These are phyloP conservation scores for Fusarium nygamai DNA, from an alignment of 2,329 filamentous ascomycete genomes.

Conservation along the genomic window DNA sequence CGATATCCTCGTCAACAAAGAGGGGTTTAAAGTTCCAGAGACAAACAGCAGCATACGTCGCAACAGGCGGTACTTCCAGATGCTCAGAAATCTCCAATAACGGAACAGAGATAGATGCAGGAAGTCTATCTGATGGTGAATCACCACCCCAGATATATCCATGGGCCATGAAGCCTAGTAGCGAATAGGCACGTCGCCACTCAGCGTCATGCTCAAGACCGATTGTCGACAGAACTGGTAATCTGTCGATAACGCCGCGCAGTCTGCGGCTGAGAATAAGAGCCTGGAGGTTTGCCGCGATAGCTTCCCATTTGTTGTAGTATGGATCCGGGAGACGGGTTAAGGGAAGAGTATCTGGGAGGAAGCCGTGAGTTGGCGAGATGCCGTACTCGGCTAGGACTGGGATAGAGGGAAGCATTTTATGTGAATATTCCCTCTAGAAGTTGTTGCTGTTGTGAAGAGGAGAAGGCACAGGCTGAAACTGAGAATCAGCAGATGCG, in stretches of 20 bases:
- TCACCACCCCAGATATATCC: slow-evolving; percentile 97
- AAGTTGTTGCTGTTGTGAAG: not conserved
- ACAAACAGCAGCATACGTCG: slow-evolving; percentile 90
- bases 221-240: slow-evolving; percentile 85
- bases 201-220: slow-evolving; percentile 85
- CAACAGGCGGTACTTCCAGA: slow-evolving; percentile 89
- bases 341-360: slow-evolving; percentile 83
- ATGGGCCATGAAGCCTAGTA: slow-evolving; percentile 91
- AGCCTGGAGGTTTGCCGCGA: slow-evolving; percentile 85
- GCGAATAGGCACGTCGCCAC: slow-evolving; percentile 92
- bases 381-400: slow-evolving; percentile 81
- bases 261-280: slow-evolving; percentile 87
- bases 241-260: slow-evolving; percentile 78
- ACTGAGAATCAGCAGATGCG: slow-evolving; percentile 1
- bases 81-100: slow-evolving; percentile 79
- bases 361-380: slow-evolving; percentile 83
- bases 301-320: slow-evolving; percentile 93
- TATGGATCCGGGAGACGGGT: slow-evolving; percentile 86
- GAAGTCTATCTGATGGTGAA: slow-evolving; percentile 79
- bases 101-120: slow-evolving; percentile 83
- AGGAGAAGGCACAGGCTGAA: slow-evolving; percentile 6
- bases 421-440: not conserved
- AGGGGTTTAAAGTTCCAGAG: slow-evolving; percentile 98
- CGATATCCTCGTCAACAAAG: slow-evolving; percentile 83
- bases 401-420: slow-evolving; percentile 68